Evolutionary conservation across 2,329 filamentous ascomycete species (phyloP).

Genomic region (Fusarium proliferatum): DNA sequence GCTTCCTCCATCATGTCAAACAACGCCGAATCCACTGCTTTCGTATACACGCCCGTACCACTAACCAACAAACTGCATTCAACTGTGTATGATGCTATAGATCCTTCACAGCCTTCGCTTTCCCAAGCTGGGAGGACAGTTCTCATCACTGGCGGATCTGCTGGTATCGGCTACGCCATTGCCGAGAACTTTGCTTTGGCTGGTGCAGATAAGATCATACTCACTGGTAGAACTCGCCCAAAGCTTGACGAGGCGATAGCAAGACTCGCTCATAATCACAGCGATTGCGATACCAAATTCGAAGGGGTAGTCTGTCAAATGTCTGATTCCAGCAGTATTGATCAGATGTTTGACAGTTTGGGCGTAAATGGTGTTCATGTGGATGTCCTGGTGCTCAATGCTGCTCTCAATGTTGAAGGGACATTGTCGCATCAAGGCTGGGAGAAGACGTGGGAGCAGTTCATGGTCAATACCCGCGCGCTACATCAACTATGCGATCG

Average conservation of each 20-base stretch:
- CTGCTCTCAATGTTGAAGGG: not conserved
- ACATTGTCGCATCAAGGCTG: not conserved
- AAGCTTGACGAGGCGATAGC: not conserved
- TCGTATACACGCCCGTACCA: not conserved
- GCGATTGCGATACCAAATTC: not conserved
- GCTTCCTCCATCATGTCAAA: not conserved
- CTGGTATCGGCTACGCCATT: not conserved
- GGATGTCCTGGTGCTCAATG: not conserved
- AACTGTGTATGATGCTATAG: not conserved
- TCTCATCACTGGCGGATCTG: not conserved
- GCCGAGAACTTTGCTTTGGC: not conserved
- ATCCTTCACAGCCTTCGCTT: not conserved
- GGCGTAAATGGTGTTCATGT: not conserved
- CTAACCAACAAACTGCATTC: not conserved
- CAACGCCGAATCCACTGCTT: not conserved
- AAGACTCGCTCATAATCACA: not conserved
- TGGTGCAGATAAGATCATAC: not conserved
- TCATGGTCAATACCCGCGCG: not conserved
- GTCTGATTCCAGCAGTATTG: not conserved
- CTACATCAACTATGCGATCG: not conserved
- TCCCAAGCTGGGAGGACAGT: not conserved
- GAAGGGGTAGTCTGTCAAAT: not conserved
- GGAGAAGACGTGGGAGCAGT: not conserved
- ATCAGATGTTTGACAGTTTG: not conserved
- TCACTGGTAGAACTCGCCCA: not conserved